Base-by-base conservation (phyloP, 768 basidiomycete species). In the Serendipita sp. region DNA sequence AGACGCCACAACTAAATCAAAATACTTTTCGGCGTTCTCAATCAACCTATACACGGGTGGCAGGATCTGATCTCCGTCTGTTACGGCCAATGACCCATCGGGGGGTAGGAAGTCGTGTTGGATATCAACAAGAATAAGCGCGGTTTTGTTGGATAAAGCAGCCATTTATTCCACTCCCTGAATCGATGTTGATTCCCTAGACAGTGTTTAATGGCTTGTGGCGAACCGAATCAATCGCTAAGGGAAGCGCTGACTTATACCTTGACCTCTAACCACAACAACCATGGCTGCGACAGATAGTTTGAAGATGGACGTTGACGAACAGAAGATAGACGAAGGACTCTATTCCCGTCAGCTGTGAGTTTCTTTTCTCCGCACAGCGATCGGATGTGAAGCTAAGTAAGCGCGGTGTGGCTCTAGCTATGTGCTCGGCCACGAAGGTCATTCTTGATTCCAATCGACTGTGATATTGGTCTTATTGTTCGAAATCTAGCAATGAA, bases 341-440 rank as follows among this genome's bases (percentile, higher is more conserved):
- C 79, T 95, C 56, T 94, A 95, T 76, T 93, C 91, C 69, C 87
- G 91, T 70, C 91, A 94, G 78, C 77, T 95, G 88, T 91, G 75
- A 80, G 90, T 75, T 63, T 63, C 45, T 46, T 63, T 58, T 44
- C 47, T 56, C 58, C n/a, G 64, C n/a, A 62, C 54, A 44, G 44
- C 44, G 36, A 10, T 47, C 15, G 62, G 62, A 15, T 38, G 30
- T 48, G 7, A 52, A 35, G 68, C 66, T 71, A 69, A 52, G 63
- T 56, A 56, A 69, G 64, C 41, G 38, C 69, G 63, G 56, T 54
- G 64, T 69, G 63, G 64, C 47, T 54, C 66, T 66, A 89, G 91
- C 69, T 97, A 98, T 74, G 94, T 98, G 8, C 83, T 98, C 32
- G 94, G 94, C 35, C 92, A 97, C 74, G 94, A 97, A 82, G 94